A percentile compares a stretch with the other conserved stretches of the same genome.
Evolutionary conservation across 805 yeast genomes (phyloP).

Genomic region (Teunomyces gatunensis): DNA sequence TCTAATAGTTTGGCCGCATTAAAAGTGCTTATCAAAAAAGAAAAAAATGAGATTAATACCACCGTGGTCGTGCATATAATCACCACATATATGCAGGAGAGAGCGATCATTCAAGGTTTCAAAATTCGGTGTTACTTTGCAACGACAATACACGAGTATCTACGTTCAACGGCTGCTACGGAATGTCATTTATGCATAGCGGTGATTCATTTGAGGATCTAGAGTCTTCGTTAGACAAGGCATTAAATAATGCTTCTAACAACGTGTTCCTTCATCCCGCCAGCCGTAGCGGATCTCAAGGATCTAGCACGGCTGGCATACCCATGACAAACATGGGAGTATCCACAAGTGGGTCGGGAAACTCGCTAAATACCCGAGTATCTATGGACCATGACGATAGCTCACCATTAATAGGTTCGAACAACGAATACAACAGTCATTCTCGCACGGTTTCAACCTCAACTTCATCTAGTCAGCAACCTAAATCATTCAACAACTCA

Average conservation of each 20-base stretch:
- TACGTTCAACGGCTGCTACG: constrained; percentile 19
- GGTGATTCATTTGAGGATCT: constrained; percentile 53
- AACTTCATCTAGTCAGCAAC: constrained; percentile 13
- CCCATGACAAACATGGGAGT: constrained; percentile 25
- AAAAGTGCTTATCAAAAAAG: background rate
- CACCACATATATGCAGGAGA: background rate
- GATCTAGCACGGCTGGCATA: constrained; percentile 25
- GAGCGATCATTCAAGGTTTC: background rate
- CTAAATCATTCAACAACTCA: constrained; percentile 10
- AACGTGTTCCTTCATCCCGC: constrained; percentile 21
- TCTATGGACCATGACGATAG: constrained; percentile 20
- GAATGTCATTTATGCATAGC: constrained; percentile 4
- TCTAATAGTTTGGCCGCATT: too few species aligned
- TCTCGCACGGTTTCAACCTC: constrained; percentile 20
- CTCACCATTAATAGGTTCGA: constrained; percentile 27
- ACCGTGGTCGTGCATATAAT: background rate
- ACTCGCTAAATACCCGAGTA: background rate
- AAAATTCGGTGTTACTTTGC: background rate
- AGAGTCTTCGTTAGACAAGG: constrained; percentile 65
- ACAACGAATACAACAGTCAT: constrained; percentile 10
- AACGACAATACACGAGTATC: constrained; percentile 4
- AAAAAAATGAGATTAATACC: background rate
- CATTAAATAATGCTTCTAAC: constrained; percentile 52
- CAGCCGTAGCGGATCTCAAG: constrained; percentile 27
- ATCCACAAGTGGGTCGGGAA: constrained; percentile 1